A percentile compares a stretch with the other conserved stretches of the same genome.
These are phyloP conservation scores for Hamamelis virginiana DNA, from an alignment of 164 flowering plant species.

Conservation along the genomic window DNA sequence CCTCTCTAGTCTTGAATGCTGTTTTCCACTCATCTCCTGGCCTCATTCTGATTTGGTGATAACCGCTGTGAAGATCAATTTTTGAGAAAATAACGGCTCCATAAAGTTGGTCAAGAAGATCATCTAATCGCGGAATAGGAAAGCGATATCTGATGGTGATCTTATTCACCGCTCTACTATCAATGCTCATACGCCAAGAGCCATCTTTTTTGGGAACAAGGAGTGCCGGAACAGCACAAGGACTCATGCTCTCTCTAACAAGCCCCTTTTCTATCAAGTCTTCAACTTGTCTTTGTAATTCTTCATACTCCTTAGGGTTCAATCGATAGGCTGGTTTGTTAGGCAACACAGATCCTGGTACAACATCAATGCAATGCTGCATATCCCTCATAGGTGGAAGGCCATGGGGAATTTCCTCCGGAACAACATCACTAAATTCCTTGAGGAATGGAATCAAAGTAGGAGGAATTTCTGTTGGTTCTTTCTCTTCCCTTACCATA, in stretches of 20 bases:
- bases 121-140: not conserved
- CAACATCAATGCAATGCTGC: not conserved
- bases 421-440: not conserved
- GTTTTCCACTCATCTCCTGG: slow-evolving; percentile 1
- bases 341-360: not conserved
- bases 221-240: too few species aligned
- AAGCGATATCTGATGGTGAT: not conserved
- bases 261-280: not conserved
- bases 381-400: not conserved
- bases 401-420: not conserved
- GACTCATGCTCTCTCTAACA: not conserved
- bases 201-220: slow-evolving; percentile 3
- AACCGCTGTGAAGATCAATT: not conserved
- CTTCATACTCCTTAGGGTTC: slow-evolving; percentile 1
- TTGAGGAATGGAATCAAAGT: not conserved
- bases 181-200: not conserved
- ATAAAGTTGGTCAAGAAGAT: not conserved
- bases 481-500: not conserved
- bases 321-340: not conserved
- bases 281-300: not conserved
- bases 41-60: not conserved
- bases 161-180: slow-evolving; percentile 1
- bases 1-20: not conserved
- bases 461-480: not conserved
- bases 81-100: not conserved